Evolutionary conservation across 305 asterid genomes (phyloP), one percentile per base, ranked within the genome.

Genomic region (Solanum hybrid): DNA sequence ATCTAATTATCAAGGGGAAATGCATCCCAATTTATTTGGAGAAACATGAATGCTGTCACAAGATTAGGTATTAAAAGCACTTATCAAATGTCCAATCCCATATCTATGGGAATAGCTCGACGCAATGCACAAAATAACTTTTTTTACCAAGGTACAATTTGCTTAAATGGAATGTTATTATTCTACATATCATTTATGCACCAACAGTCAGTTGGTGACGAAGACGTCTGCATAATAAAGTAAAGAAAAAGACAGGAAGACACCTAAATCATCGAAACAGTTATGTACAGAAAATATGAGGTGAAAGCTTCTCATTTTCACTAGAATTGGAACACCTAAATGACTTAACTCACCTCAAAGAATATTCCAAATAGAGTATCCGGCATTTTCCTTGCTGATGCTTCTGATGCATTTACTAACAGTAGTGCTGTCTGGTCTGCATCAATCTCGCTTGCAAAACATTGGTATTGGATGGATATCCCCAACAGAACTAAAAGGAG

Each of bases 291-390:
- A 34, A 80, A n/a, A 34, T 11, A 20, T 37, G 33, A 37, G 33
- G 61, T 37, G 33, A 6, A n/a, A 37, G 33, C 51, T 80, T 80
- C 86, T 80, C 61, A 80, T 80, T 24, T 24, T 80, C 12, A 80
- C 33, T 37, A 80, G 86, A 37, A 80, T 38, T 24, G 65, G 29
- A 80, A 38, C 34, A 38, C 20, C 34, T 38, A 13, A 81, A 38
- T 12, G 79, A 79, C 86, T 39, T 57, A 90, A 91, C 89, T 91
- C 92, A 96, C 99, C 99, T 97, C 99, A 88, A 97, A 97, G 90
- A 97, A 97, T 45, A 96, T 92, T 14, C 99, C 99, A 92, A 96
- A 97, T 94, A 97, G 89, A 20, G 92, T 93, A 77, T 92, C 92
- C 0, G 97, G 95, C 89, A 97, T 95, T 92, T 93, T 91, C 90